A percentile compares a stretch with the other conserved stretches of the same genome.
Evolutionary conservation across 441 rosid genomes (phyloP).

Genomic region (Sinapis alba): DNA sequence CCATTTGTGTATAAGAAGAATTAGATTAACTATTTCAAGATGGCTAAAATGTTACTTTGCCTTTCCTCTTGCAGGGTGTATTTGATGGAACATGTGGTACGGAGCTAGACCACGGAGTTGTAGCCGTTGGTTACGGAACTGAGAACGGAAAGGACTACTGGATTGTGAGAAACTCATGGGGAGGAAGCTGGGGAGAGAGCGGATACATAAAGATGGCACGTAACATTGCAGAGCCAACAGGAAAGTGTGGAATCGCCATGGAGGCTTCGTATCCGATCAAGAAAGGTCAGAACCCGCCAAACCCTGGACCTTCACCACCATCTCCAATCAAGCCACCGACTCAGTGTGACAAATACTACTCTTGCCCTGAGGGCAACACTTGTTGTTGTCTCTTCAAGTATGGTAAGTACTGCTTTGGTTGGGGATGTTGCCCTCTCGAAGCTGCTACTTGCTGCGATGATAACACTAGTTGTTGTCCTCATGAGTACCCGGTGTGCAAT

Average conservation of each 20-base stretch:
- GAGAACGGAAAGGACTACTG: slow-evolving; percentile 70
- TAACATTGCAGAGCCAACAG: slow-evolving; percentile 44
- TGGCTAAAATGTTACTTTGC: neutral
- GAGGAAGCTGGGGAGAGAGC: slow-evolving; percentile 72
- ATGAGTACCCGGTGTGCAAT: slow-evolving; percentile 77
- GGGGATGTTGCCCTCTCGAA: slow-evolving; percentile 97
- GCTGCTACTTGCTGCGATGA: slow-evolving; percentile 89
- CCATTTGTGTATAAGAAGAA: neutral
- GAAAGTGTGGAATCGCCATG: slow-evolving; percentile 87
- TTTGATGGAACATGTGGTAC: slow-evolving; percentile 77
- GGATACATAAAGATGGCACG: slow-evolving; percentile 81
- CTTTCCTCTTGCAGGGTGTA: slow-evolving; percentile 54
- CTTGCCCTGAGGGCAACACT: slow-evolving; percentile 73
- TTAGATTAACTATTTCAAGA: neutral
- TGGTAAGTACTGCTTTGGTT: slow-evolving; percentile 61
- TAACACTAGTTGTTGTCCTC: slow-evolving; percentile 83
- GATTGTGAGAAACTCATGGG: slow-evolving; percentile 90
- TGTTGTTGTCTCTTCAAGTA: slow-evolving; percentile 79
- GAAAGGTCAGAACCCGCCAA: slow-evolving; percentile 78
- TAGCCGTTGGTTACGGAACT: slow-evolving; percentile 83
- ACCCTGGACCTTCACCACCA: slow-evolving; percentile 94
- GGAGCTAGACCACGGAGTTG: slow-evolving; percentile 78
- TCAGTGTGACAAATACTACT: slow-evolving; percentile 62
- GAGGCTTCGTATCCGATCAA: slow-evolving; percentile 85
- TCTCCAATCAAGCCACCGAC: slow-evolving; percentile 75